phyloP scores from a whole-genome alignment of 116 monocot species.

The Papilionanthe hybrid region DNA sequence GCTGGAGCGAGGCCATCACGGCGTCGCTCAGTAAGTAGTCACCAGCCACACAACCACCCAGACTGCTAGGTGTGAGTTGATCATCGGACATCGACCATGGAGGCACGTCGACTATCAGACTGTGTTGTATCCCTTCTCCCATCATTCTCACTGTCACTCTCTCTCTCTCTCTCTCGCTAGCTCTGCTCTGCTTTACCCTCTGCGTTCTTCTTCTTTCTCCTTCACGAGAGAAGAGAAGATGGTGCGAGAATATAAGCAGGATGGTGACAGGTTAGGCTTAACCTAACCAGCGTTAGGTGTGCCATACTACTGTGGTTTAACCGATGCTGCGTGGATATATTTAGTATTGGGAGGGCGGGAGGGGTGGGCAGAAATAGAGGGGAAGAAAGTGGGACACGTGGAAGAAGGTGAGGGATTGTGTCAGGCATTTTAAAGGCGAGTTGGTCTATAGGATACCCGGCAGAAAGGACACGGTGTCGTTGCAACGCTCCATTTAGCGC shows the following conservation, averaged over 20 bases:
- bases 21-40: neutral
- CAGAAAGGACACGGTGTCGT: neutral
- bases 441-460: neutral
- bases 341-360: neutral
- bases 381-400: slow-evolving; percentile 20
- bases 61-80: neutral
- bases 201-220: neutral
- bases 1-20: slow-evolving; percentile 17
- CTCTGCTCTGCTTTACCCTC: too few relatives aligned
- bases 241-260: slow-evolving; percentile 10
- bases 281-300: neutral
- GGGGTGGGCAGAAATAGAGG: too few relatives aligned
- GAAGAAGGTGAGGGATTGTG: neutral
- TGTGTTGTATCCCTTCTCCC: slow-evolving; percentile 11
- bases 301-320: neutral
- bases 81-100: slow-evolving; percentile 21
- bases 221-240: neutral
- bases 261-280: slow-evolving; percentile 1
- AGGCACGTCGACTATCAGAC: slow-evolving; percentile 20
- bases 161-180: neutral
- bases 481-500: neutral
- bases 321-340: neutral
- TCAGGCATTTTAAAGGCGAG: slow-evolving; percentile 7
- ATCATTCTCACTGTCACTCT: slow-evolving; percentile 5
- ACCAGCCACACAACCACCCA: neutral